phyloP scores from a whole-genome alignment of 1,284 basidiomycete genomes.

The Cutaneotrichosporon sp. region DNA sequence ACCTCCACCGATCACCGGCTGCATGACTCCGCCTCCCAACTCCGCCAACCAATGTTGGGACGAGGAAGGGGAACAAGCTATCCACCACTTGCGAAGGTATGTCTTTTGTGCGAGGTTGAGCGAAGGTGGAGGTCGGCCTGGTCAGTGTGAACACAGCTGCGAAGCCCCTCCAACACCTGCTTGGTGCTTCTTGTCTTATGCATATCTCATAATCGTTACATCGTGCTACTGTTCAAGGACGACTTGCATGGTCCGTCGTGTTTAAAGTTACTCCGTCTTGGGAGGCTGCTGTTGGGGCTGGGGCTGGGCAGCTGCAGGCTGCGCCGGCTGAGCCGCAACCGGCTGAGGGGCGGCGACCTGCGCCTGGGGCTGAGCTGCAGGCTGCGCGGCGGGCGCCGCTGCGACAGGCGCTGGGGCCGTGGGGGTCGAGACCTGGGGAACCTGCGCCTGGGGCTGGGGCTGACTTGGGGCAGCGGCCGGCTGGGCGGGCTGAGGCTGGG shows the following conservation, averaged over 20 bases:
- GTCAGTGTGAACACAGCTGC: too few species aligned
- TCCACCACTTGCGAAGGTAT: too few species aligned
- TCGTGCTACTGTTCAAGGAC: background rate
- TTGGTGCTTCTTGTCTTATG: background rate
- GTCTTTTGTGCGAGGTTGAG: too few species aligned
- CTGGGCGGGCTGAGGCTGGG: constrained; percentile 2
- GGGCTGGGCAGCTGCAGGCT: background rate
- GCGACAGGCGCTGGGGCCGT: constrained; percentile 8
- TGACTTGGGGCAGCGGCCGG: background rate
- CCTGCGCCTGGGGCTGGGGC: background rate
- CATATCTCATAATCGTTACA: background rate
- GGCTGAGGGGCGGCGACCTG: background rate
- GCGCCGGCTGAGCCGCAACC: background rate
- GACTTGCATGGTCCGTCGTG: background rate
- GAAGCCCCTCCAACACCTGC: too few species aligned
- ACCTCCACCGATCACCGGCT: background rate
- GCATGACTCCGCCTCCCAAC: constrained; percentile 6
- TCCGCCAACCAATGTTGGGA: too few species aligned
- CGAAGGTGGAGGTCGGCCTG: too few species aligned
- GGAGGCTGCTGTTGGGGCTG: constrained; percentile 4
- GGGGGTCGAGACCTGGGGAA: background rate
- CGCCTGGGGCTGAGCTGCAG: constrained; percentile 5
- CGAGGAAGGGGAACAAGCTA: too few species aligned
- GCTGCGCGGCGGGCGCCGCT: background rate
- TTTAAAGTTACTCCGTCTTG: background rate